Percentiles rank a stretch among this genome's conserved stretches.
These are phyloP conservation scores for Syzygium grande DNA, from an alignment of 345 rosid genomes.

Conservation along the genomic window DNA sequence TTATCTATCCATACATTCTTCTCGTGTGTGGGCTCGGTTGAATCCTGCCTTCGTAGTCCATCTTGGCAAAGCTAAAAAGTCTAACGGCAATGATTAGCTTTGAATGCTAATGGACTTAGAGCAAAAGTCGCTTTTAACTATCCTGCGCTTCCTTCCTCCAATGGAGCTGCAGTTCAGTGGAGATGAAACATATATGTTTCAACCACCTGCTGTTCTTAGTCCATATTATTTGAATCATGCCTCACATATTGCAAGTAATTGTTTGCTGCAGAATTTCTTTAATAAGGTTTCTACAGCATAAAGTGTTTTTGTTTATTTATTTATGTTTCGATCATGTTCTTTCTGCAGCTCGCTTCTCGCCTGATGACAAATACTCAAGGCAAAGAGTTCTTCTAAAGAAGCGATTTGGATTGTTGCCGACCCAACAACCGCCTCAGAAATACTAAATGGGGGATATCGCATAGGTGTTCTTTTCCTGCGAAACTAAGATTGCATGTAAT, in stretches of 20 bases:
- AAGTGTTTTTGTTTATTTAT: not conserved
- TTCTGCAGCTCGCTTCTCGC: slow-evolving; percentile 77
- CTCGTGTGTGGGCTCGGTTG: not conserved
- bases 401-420: slow-evolving; percentile 75
- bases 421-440: slow-evolving; percentile 57
- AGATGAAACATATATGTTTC: not conserved
- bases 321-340: not conserved
- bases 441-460: slow-evolving; percentile 20
- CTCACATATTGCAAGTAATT: not conserved
- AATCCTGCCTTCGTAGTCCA: not conserved
- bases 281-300: not conserved
- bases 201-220: not conserved
- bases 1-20: not conserved
- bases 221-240: not conserved
- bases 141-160: not conserved
- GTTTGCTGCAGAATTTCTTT: not conserved
- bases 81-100: not conserved
- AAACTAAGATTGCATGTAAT: not conserved
- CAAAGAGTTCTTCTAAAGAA: slow-evolving; percentile 74
- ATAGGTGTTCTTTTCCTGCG: not conserved
- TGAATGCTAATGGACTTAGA: not conserved
- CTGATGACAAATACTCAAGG: slow-evolving; percentile 77
- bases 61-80: not conserved
- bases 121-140: not conserved
- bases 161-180: not conserved